Conservation (phyloP, 345 rosid species). For the Psidium friedrichsthalianum region DNA sequence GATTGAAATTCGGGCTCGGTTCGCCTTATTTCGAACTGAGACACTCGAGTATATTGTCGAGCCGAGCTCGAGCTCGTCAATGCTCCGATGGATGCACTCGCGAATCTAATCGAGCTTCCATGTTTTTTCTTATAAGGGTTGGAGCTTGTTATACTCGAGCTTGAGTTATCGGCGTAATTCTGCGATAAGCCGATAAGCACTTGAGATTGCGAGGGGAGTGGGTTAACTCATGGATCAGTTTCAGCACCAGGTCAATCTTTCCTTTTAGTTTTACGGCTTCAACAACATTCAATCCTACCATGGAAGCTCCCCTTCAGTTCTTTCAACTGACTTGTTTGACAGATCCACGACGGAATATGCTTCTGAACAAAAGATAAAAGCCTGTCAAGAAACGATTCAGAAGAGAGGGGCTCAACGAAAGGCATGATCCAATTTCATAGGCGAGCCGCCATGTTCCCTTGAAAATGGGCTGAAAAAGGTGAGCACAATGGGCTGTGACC, state of each 20-base stretch:
- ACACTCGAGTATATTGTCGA: no score
- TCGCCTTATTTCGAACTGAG: no score
- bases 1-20: not conserved
- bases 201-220: no score
- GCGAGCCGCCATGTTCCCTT: not conserved
- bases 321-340: not conserved
- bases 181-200: no score
- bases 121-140: not conserved
- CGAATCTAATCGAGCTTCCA: fast-evolving
- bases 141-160: no score
- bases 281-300: no score
- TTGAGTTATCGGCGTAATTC: no score
- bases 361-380: not conserved
- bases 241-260: no score
- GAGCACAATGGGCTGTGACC: not conserved
- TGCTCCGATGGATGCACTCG: not conserved
- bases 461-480: not conserved
- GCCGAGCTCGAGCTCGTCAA: not conserved
- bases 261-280: no score
- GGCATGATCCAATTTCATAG: not conserved
- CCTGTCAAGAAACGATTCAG: not conserved
- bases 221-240: no score
- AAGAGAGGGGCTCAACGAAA: not conserved
- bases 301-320: no score
- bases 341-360: not conserved